These are phyloP conservation scores for Pyrenophora tritici-repentis DNA, from an alignment of 2,329 filamentous ascomycete genomes.

Conservation along the genomic window DNA sequence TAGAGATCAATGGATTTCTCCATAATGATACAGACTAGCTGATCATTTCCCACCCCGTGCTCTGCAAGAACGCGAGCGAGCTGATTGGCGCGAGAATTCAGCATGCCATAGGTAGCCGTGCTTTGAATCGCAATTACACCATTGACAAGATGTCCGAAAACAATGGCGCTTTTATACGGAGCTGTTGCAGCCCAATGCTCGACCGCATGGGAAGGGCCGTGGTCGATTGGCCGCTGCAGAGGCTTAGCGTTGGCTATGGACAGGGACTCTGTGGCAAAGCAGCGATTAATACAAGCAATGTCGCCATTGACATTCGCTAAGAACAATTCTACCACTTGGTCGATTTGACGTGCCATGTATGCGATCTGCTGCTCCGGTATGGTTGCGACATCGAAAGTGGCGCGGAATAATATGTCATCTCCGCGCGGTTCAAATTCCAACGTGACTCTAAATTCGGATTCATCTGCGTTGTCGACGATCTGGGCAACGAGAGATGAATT, in stretches of 20 bases:
- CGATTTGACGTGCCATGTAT: constrained; percentile 66
- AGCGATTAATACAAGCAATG: constrained; percentile 34
- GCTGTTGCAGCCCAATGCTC: constrained; percentile 56
- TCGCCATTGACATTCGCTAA: constrained; percentile 43
- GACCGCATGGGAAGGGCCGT: constrained; percentile 53
- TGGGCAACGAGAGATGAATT: constrained; percentile 50
- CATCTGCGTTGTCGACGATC: constrained; percentile 68
- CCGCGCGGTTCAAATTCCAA: constrained; percentile 73
- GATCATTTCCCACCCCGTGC: constrained; percentile 55
- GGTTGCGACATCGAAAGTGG: constrained; percentile 59
- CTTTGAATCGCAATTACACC: constrained; percentile 42
- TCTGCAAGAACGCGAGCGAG: constrained; percentile 63
- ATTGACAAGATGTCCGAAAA: constrained; percentile 61
- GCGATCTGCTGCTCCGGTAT: constrained; percentile 62
- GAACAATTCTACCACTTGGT: constrained; percentile 56
- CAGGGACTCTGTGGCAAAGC: constrained; percentile 32
- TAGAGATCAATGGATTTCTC: constrained; percentile 78
- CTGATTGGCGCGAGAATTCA: constrained; percentile 68
- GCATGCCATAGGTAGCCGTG: constrained; percentile 64
- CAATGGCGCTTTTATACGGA: constrained; percentile 65
- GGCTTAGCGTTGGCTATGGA: constrained; percentile 52
- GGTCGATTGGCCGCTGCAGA: constrained; percentile 16
- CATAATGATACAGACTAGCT: constrained; percentile 74
- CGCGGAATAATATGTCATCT: constrained; percentile 55
- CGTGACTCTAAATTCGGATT: constrained; percentile 75